Conservation (phyloP, 768 basidiomycete genomes). For the Collybia sordida region DNA sequence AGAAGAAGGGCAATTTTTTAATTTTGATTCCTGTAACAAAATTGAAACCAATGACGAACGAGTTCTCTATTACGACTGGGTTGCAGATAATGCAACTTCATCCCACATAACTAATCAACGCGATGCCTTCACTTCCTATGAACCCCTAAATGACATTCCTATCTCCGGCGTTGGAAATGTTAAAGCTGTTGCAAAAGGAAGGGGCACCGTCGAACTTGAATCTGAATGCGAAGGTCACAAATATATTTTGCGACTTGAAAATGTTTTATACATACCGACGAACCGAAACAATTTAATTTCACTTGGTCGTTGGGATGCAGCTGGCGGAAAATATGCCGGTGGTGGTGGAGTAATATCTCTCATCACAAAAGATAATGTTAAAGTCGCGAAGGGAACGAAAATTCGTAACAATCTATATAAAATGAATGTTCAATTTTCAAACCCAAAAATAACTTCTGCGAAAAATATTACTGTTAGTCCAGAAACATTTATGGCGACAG, state of each 20-base stretch:
- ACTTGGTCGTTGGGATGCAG: slow-evolving; percentile 6
- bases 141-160: neutral
- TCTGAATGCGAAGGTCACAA: neutral
- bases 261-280: neutral
- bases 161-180: neutral
- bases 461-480: neutral
- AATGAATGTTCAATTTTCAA: neutral
- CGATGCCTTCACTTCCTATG: neutral
- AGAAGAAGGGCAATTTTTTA: neutral
- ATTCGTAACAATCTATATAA: neutral
- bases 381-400: neutral
- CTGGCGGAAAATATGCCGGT: slow-evolving; percentile 3
- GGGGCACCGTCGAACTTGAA: neutral
- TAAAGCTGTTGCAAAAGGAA: neutral
- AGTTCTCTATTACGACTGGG: slow-evolving; percentile 6
- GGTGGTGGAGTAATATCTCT: neutral
- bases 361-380: neutral
- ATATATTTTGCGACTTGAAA: neutral
- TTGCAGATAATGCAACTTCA: slow-evolving; percentile 2
- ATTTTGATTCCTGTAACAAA: too few relatives aligned
- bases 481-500: neutral
- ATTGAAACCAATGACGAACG: neutral
- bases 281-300: slow-evolving; percentile 7
- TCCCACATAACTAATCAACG: neutral
- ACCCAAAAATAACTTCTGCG: neutral